phyloP scores from a whole-genome alignment of 2,329 filamentous ascomycete species.

The Triangularia verruculosa region DNA sequence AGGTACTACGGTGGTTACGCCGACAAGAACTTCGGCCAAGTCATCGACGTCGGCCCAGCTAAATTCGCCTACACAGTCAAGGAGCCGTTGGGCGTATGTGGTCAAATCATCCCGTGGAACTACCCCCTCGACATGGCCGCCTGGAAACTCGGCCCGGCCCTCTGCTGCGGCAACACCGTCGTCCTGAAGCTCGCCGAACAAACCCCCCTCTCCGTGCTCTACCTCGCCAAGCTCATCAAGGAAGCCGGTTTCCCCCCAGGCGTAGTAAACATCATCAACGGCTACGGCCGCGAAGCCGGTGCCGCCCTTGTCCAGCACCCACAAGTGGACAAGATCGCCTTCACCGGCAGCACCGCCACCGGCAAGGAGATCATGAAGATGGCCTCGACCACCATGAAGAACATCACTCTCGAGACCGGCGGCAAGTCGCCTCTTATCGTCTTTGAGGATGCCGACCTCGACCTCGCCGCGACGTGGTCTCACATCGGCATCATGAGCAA shows the following conservation, averaged over 20 bases:
- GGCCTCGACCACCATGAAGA: slow-evolving; percentile 59
- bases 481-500: slow-evolving; percentile 51
- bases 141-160: slow-evolving; percentile 72
- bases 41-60: slow-evolving; percentile 66
- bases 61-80: slow-evolving; percentile 76
- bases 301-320: slow-evolving; percentile 62
- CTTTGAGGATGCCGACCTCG: slow-evolving; percentile 61
- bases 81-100: slow-evolving; percentile 76
- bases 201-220: slow-evolving; percentile 60
- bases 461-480: slow-evolving; percentile 57
- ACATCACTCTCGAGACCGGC: slow-evolving; percentile 60
- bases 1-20: slow-evolving; percentile 78
- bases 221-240: slow-evolving; percentile 63
- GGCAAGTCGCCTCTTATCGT: slow-evolving; percentile 60
- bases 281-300: slow-evolving; percentile 62
- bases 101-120: slow-evolving; percentile 78
- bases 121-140: slow-evolving; percentile 74
- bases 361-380: slow-evolving; percentile 70
- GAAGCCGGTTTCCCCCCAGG: slow-evolving; percentile 74
- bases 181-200: slow-evolving; percentile 64
- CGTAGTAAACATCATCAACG: slow-evolving; percentile 71
- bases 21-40: slow-evolving; percentile 75
- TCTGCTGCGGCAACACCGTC: slow-evolving; percentile 62
- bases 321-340: slow-evolving; percentile 67
- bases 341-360: slow-evolving; percentile 67